A percentile compares a stretch with the other conserved stretches of the same genome.
Evolutionary conservation across 2,329 filamentous ascomycete genomes (phyloP).

Genomic region (Xylaria sp.): DNA sequence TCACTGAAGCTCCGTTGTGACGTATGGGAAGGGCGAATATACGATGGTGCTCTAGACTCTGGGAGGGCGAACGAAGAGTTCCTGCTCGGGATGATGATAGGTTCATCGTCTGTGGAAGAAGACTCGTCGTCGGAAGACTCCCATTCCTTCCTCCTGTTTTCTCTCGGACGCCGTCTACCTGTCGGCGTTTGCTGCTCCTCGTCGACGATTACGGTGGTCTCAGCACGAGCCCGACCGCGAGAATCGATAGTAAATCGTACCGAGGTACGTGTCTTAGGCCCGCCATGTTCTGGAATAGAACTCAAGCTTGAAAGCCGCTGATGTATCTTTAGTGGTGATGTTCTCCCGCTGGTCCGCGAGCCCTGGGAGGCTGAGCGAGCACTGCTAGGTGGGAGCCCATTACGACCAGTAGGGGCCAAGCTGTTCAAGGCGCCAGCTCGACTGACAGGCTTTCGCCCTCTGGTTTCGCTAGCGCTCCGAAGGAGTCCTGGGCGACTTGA

Average conservation of each 20-base stretch:
- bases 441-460: conserved; percentile 57
- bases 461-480: conserved; percentile 66
- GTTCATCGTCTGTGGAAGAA: conserved; percentile 72
- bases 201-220: conserved; percentile 59
- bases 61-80: conserved; percentile 68
- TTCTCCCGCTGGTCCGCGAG: conserved; percentile 58
- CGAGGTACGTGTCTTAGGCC: conserved; percentile 62
- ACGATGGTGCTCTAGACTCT: conserved; percentile 61
- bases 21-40: conserved; percentile 58
- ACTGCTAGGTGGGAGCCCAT: conserved; percentile 44
- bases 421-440: conserved; percentile 56
- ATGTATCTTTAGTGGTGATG: conserved; percentile 65
- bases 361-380: conserved; percentile 51
- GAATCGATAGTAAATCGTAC: conserved; percentile 73
- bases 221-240: conserved; percentile 68
- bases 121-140: conserved; percentile 63
- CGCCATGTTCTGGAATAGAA: conserved; percentile 67
- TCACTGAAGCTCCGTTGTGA: conserved; percentile 63
- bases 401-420: conserved; percentile 59
- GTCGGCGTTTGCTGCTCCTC: conserved; percentile 44
- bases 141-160: conserved; percentile 51
- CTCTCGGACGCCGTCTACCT: conserved; percentile 39
- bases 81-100: conserved; percentile 72
- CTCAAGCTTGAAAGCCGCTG: conserved; percentile 63
- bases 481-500: conserved; percentile 61